phyloP scores from a whole-genome alignment of 139 green algal genomes.

The Monoraphidium neglectum region DNA sequence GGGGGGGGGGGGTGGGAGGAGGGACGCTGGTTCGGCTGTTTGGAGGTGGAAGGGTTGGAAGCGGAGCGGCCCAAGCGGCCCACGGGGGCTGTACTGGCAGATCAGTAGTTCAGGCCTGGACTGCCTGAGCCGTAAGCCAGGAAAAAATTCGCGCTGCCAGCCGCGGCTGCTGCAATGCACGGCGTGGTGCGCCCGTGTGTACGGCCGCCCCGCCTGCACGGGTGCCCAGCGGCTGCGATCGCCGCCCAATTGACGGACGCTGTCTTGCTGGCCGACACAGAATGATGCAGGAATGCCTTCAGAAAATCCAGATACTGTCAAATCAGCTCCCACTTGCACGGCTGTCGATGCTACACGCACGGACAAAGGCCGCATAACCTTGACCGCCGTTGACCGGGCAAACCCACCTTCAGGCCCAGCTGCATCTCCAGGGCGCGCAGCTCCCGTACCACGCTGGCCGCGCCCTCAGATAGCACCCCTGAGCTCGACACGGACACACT shows the following conservation, averaged over 20 bases:
- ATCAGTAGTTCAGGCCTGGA: no score
- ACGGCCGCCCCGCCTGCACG: no score
- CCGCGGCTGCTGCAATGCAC: neutral
- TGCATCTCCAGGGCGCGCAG: constrained; percentile 16
- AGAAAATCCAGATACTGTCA: neutral
- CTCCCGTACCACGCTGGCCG: constrained; percentile 13
- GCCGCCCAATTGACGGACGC: neutral
- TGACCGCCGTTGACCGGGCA: neutral
- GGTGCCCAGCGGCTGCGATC: neutral
- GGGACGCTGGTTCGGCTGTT: no score
- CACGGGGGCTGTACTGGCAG: no score
- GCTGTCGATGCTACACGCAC: no score
- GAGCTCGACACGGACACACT: neutral
- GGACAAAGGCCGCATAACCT: no score
- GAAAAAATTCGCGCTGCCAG: neutral
- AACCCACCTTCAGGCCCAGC: constrained; percentile 20
- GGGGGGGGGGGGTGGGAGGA: no score
- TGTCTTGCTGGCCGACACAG: neutral
- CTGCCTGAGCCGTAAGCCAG: neutral
- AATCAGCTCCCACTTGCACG: neutral
- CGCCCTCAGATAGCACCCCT: constrained; percentile 4
- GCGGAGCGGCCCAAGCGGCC: no score
- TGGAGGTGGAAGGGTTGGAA: no score
- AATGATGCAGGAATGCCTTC: neutral
- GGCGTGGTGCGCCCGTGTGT: no score